Evolutionary conservation across 148 eudicot genomes (phyloP), one percentile per base, ranked within the genome.

Genomic region (Talinum fruticosum): DNA sequence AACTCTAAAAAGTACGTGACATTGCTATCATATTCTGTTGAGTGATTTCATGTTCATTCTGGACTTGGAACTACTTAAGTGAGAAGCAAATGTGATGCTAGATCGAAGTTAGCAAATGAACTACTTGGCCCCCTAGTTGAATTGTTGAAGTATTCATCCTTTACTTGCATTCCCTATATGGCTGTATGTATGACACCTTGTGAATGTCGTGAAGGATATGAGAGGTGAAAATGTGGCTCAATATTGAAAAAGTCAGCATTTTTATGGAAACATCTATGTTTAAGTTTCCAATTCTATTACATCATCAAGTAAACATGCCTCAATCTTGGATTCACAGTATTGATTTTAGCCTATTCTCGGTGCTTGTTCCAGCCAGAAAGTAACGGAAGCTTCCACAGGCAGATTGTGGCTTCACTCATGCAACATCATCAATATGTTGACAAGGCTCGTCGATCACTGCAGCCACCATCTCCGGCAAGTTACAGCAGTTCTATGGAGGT

Each of bases 401-500:
- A 90, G 77, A 78, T 87, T 83, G 87, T 85, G 23, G 88, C 88
- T 41, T 87, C 92, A 18, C 62, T 80, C 33, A 82, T 76, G 71
- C 86, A 83, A 82, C 86, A 89, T 54, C 88, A 90, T 85, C 88
- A 75, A 38, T 76, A 84, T 36, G 88, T 88, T 24, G 84, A 80
- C 74, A 83, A 82, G 79, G 82, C 83, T 82, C 83, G 84, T 14
- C 83, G 83, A 61, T 87, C 84, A 32, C 45, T 85, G 38, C 89
- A 79, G 68, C 89, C 90, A 57, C 87, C 82, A 51, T 88, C 97
- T 57, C 88, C 94, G 23, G 92, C 95, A 70, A 90, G 91, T 82
- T 90, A 82, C 79, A 41, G 86, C 80, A 90, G 96, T 82, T 90
- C 98, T 71, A 79, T 88, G 89, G 97, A 94, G 98, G 97, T 92